phyloP scores from a whole-genome alignment of 1,284 basidiomycete genomes.

The Rugosomyces carneus region DNA sequence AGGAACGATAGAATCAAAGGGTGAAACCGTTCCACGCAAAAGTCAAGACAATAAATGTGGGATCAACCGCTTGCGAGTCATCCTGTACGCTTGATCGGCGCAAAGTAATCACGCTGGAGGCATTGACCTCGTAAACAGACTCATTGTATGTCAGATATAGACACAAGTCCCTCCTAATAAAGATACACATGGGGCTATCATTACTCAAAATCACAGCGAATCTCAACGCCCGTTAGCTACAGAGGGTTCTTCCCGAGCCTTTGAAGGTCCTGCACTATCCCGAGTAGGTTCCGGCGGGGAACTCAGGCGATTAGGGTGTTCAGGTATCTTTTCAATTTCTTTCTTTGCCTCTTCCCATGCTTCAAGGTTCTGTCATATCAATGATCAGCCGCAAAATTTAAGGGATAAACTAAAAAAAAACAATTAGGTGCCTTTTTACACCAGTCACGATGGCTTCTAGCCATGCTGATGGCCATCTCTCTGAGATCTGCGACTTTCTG shows the following conservation, averaged over 20 bases:
- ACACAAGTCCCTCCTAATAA: slow-evolving; percentile 7
- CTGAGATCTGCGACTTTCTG: slow-evolving; percentile 96
- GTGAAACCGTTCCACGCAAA: too few relatives aligned
- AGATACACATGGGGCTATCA: slow-evolving; percentile 11
- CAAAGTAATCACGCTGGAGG: neutral
- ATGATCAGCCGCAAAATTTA: slow-evolving; percentile 6
- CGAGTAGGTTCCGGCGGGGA: slow-evolving; percentile 28
- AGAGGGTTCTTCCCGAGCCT: slow-evolving; percentile 53
- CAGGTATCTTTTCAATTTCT: slow-evolving; percentile 84
- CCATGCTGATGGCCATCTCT: slow-evolving; percentile 89
- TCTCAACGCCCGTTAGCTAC: slow-evolving; percentile 42
- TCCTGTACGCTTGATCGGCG: too few relatives aligned
- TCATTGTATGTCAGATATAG: neutral
- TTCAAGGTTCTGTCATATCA: slow-evolving; percentile 72
- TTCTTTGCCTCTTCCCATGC: slow-evolving; percentile 95
- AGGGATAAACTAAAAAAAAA: slow-evolving; percentile 12
- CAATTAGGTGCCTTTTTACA: slow-evolving; percentile 71
- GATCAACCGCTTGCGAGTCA: too few relatives aligned
- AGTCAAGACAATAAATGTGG: neutral
- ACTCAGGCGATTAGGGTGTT: slow-evolving; percentile 74
- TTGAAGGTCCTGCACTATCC: slow-evolving; percentile 27
- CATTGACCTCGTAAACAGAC: neutral
- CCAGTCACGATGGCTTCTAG: slow-evolving; percentile 90
- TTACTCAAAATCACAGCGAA: neutral
- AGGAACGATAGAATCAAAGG: too few relatives aligned